Evolutionary conservation across 176 grass and related monocot species (phyloP).

Genomic region (Phoenix roebelenii): DNA sequence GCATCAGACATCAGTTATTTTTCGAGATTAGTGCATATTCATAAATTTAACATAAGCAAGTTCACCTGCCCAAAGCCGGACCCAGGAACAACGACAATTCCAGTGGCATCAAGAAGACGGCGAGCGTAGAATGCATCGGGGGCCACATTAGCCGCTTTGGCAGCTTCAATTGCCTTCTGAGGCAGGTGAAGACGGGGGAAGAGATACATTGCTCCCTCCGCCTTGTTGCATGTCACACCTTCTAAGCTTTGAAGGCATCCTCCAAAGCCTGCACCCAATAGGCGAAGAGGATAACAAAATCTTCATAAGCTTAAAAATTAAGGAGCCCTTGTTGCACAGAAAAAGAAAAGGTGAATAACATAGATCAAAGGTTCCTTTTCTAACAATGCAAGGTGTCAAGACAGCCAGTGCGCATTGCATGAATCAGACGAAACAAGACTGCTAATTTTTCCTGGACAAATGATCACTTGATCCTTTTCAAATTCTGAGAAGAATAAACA

Average conservation of each 20-base stretch:
- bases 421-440: too few species aligned
- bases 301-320: too few species aligned
- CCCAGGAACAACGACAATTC: constrained; percentile 73
- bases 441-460: too few species aligned
- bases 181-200: constrained; percentile 78
- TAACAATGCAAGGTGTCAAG: too few species aligned
- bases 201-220: constrained; percentile 96
- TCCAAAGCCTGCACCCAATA: constrained; percentile 63
- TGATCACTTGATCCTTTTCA: too few species aligned
- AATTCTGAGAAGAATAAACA: too few species aligned
- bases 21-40: too few species aligned
- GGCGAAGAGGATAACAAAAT: not conserved
- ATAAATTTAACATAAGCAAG: not conserved
- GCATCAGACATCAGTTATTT: not conserved
- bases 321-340: too few species aligned
- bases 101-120: constrained; percentile 80
- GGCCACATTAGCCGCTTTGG: constrained; percentile 43
- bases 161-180: constrained; percentile 66
- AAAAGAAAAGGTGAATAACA: too few species aligned
- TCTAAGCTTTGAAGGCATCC: constrained; percentile 94
- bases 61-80: constrained; percentile 89
- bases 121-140: constrained; percentile 77
- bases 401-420: too few species aligned
- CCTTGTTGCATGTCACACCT: constrained; percentile 91
- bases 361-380: too few species aligned